A percentile compares a stretch with the other conserved stretches of the same genome.
Conservation (phyloP, 306 rosid species). For the Crotalaria pallida region DNA sequence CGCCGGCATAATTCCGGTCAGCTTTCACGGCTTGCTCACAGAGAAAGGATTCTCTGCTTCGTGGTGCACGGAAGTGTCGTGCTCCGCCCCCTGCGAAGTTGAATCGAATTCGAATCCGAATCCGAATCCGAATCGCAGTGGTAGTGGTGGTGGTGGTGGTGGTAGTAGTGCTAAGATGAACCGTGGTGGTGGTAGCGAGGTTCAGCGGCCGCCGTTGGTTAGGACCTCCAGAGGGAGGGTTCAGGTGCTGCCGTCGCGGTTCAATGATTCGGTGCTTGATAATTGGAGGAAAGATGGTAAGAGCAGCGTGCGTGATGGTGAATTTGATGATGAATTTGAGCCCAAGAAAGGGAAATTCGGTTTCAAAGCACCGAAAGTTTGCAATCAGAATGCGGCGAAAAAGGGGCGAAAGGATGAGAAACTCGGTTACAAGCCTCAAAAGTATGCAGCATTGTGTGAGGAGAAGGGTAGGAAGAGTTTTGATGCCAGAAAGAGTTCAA, state of each 20-base stretch:
- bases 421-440: constrained; percentile 34
- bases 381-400: constrained; percentile 31
- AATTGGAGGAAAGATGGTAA: constrained; percentile 90
- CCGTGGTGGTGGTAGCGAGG: constrained; percentile 35
- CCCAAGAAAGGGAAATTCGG: constrained; percentile 48
- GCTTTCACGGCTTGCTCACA: constrained; percentile 50
- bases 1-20: constrained; percentile 67
- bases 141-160: not conserved
- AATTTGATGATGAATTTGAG: constrained; percentile 47
- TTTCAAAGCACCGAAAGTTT: constrained; percentile 40
- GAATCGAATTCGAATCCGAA: constrained; percentile 52
- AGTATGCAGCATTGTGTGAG: constrained; percentile 49
- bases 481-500: constrained; percentile 38
- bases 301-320: constrained; percentile 42
- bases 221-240: constrained; percentile 91
- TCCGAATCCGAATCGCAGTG: constrained; percentile 29
- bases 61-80: constrained; percentile 59
- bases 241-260: constrained; percentile 97
- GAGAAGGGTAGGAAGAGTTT: constrained; percentile 38
- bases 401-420: constrained; percentile 37
- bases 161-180: constrained; percentile 14
- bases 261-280: constrained; percentile 92
- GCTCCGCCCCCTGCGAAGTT: constrained; percentile 42
- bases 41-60: constrained; percentile 61
- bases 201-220: constrained; percentile 82